phyloP scores from a whole-genome alignment of 495 filamentous ascomycete genomes.

The Lasiosphaeria miniovina region DNA sequence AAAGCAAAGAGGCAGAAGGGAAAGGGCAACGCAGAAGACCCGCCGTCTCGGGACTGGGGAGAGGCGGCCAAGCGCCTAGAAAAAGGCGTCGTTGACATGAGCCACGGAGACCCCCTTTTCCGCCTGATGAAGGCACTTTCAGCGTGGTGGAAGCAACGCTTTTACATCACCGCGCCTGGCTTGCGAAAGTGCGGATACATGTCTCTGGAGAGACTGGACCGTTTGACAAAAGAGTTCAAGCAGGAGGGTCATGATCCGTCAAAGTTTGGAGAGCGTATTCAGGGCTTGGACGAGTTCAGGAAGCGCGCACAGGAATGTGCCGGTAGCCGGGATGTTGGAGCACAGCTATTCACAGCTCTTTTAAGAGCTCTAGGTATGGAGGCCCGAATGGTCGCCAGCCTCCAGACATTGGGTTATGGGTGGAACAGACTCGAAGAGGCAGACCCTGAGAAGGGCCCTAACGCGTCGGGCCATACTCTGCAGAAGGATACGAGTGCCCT shows the following conservation, averaged over 20 bases:
- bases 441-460: constrained; percentile 39
- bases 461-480: constrained; percentile 11
- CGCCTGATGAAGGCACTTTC: constrained; percentile 71
- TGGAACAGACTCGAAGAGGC: constrained; percentile 84
- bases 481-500: constrained; percentile 19
- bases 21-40: constrained; percentile 22
- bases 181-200: constrained; percentile 90
- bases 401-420: constrained; percentile 88
- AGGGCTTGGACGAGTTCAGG: constrained; percentile 62
- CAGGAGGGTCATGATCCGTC: constrained; percentile 60
- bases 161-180: constrained; percentile 71
- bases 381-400: constrained; percentile 72
- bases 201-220: constrained; percentile 61
- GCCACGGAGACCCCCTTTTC: constrained; percentile 77
- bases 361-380: constrained; percentile 81
- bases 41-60: constrained; percentile 66
- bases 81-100: constrained; percentile 65
- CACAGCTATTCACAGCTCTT: constrained; percentile 86
- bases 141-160: constrained; percentile 85
- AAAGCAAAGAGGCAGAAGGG: constrained; percentile 30
- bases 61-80: constrained; percentile 65
- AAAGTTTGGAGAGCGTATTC: constrained; percentile 71
- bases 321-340: constrained; percentile 84
- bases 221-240: constrained; percentile 60
- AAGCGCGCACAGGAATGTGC: constrained; percentile 64